Evolutionary conservation across 441 rosid species (phyloP).

Genomic region (Hura crepitans): DNA sequence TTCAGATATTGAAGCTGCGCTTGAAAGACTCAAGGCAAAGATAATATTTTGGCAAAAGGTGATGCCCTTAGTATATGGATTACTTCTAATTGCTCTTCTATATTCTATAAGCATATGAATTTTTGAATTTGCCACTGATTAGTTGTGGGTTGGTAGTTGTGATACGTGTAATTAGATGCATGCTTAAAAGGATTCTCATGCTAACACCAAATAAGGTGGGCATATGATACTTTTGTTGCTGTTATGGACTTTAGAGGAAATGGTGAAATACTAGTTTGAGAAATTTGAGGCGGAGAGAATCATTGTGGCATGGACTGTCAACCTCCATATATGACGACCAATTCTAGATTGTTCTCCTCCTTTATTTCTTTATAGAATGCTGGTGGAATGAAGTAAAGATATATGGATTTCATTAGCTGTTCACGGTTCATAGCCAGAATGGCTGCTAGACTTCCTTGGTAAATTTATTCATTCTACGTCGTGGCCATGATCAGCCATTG

Average conservation of each 20-base stretch:
- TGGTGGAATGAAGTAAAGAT: background rate
- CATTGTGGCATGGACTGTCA: background rate
- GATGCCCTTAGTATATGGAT: conserved; percentile 1
- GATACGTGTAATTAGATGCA: conserved; percentile 2
- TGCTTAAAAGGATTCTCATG: background rate
- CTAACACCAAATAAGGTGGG: background rate
- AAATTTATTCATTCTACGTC: too few species aligned
- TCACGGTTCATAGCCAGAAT: too few species aligned
- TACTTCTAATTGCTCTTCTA: conserved; percentile 22
- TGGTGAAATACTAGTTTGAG: background rate
- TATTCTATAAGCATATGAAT: conserved; percentile 31
- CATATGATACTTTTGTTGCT: background rate
- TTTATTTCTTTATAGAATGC: background rate
- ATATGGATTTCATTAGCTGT: background rate
- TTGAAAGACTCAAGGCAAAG: too few species aligned
- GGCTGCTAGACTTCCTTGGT: too few species aligned
- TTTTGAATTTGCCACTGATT: background rate
- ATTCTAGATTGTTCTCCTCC: background rate
- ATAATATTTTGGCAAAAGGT: too few species aligned
- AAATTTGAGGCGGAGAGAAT: background rate
- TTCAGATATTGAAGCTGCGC: too few species aligned
- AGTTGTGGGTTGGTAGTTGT: conserved; percentile 1
- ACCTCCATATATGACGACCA: background rate
- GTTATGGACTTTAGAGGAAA: background rate
- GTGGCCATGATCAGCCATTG: too few species aligned